These are phyloP conservation scores for Picochlorum sp. DNA, from an alignment of 139 green algal genomes.

Conservation along the genomic window DNA sequence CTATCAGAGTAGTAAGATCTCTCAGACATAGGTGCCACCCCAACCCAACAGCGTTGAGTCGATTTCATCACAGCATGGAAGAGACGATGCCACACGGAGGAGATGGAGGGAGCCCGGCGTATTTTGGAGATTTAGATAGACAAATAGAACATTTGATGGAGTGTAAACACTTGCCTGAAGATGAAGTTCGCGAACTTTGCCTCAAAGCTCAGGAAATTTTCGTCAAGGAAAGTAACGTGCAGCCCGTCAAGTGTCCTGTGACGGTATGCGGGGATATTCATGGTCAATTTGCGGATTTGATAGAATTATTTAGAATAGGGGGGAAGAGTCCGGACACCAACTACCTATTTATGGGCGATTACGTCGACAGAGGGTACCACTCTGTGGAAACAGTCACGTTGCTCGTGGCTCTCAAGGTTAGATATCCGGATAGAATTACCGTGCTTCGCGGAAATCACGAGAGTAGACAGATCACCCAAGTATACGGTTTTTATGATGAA, in stretches of 20 bases:
- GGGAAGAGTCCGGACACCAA: constrained; percentile 95
- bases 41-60: too few species aligned
- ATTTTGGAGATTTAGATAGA: constrained; percentile 60
- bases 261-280: constrained; percentile 96
- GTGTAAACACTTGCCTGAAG: constrained; percentile 83
- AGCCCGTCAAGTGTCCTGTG: constrained; percentile 88
- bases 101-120: neutral
- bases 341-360: constrained; percentile 99
- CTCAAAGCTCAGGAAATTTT: constrained; percentile 90
- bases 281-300: constrained; percentile 93
- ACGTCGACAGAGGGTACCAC: constrained; percentile 97
- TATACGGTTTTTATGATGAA: constrained; percentile 99
- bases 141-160: constrained; percentile 81
- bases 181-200: constrained; percentile 85
- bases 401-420: constrained; percentile 85
- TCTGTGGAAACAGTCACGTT: constrained; percentile 91
- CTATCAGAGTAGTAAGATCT: too few species aligned
- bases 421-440: constrained; percentile 91
- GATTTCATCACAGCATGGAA: neutral
- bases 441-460: constrained; percentile 98
- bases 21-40: too few species aligned
- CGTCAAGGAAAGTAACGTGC: constrained; percentile 88
- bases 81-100: constrained; percentile 14
- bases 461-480: constrained; percentile 94
- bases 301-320: constrained; percentile 94